Evolutionary conservation across 345 rosid genomes (phyloP).

Genomic region (Linum lewisii): DNA sequence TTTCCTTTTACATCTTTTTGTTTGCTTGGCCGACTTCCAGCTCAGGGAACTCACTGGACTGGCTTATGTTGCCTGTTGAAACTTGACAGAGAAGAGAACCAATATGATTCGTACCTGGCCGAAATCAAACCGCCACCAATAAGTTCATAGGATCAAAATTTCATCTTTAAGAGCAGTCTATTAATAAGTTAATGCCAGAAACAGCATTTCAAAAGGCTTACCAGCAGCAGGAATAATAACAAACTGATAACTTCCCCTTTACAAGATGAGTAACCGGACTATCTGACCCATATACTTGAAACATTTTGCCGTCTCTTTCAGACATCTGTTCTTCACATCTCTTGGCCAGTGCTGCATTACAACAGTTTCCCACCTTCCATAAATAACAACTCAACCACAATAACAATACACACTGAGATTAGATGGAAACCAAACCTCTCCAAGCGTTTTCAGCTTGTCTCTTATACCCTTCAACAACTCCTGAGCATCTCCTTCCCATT

Average conservation of each 20-base stretch:
- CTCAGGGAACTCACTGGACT: too few species aligned
- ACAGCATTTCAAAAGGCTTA: too few species aligned
- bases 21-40: too few species aligned
- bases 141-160: too few species aligned
- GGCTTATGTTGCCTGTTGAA: too few species aligned
- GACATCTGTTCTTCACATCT: conserved; percentile 67
- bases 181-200: too few species aligned
- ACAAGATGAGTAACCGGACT: conserved; percentile 61
- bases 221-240: too few species aligned
- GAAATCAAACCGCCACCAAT: too few species aligned
- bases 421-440: conserved; percentile 45
- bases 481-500: conserved; percentile 54
- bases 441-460: conserved; percentile 71
- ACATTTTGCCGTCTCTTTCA: conserved; percentile 69
- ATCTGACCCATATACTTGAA: conserved; percentile 75
- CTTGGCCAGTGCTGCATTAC: conserved; percentile 74
- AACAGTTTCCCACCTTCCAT: conserved; percentile 10
- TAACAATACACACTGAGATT: not conserved
- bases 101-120: too few species aligned
- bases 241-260: not conserved
- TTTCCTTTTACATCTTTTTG: too few species aligned
- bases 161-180: too few species aligned
- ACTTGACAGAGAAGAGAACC: too few species aligned
- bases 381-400: conserved; percentile 6
- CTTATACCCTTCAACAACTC: conserved; percentile 56